Conservation (phyloP, 2,329 filamentous ascomycete genomes). For the Thelonectria blattea region DNA sequence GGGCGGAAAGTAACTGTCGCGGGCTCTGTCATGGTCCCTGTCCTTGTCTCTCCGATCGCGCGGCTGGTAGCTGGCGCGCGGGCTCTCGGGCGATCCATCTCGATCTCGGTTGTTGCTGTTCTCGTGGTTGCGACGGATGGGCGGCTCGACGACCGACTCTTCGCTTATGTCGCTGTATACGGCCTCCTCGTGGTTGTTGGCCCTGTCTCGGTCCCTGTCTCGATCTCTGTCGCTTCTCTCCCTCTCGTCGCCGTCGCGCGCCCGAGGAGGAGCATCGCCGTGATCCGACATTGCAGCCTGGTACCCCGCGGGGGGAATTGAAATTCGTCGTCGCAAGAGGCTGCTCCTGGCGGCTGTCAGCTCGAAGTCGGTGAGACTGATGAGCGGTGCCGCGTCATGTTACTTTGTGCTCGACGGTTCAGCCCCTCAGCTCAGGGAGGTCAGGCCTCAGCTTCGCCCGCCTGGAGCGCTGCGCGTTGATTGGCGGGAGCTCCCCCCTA, state of each 20-base stretch:
- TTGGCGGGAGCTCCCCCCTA: constrained; percentile 23
- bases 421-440: constrained; percentile 23
- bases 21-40: constrained; percentile 19
- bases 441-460: constrained; percentile 22
- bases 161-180: background rate
- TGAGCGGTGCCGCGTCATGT: constrained; percentile 23
- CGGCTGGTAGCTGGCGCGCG: constrained; percentile 11
- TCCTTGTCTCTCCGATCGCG: constrained; percentile 10
- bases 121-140: background rate
- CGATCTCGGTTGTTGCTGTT: background rate
- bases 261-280: constrained; percentile 23
- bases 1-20: background rate
- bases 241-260: constrained; percentile 29
- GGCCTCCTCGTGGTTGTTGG: background rate
- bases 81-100: background rate
- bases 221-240: background rate
- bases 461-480: constrained; percentile 26
- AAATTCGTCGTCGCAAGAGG: constrained; percentile 24
- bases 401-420: constrained; percentile 4
- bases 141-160: background rate
- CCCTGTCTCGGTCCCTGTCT: constrained; percentile 22
- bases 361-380: constrained; percentile 11
- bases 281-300: constrained; percentile 18
- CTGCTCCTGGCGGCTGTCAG: background rate
- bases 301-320: too few relatives aligned